These are phyloP conservation scores for Microcos paniculata DNA, from an alignment of 345 rosid species.

Conservation along the genomic window DNA sequence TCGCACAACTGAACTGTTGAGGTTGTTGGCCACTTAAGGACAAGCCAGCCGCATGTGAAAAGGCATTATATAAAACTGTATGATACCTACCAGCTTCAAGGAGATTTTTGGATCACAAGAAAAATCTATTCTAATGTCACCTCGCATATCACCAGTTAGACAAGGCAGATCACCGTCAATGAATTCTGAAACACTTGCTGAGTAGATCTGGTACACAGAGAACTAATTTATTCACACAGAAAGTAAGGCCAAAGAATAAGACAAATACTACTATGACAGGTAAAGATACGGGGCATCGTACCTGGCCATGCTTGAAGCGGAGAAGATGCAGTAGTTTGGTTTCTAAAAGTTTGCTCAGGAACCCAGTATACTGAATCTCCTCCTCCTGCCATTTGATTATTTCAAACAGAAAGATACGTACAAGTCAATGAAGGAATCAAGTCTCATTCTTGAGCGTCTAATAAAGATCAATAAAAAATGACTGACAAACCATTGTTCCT, in stretches of 20 bases:
- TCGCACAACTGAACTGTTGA: neutral
- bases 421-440: neutral
- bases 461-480: constrained; percentile 20
- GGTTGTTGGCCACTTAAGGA: neutral
- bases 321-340: constrained; percentile 82
- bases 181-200: constrained; percentile 78
- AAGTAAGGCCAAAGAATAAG: constrained; percentile 19
- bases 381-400: constrained; percentile 53
- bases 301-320: constrained; percentile 93
- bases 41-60: neutral
- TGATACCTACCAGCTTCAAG: constrained; percentile 57
- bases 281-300: constrained; percentile 23
- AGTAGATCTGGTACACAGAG: constrained; percentile 59
- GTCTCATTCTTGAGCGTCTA: neutral
- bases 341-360: constrained; percentile 81
- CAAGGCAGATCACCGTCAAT: constrained; percentile 84
- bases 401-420: constrained; percentile 13
- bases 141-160: constrained; percentile 74
- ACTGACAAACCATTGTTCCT: constrained; percentile 64
- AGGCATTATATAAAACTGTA: neutral
- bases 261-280: neutral
- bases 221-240: neutral
- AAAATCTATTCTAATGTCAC: constrained; percentile 74
- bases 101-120: constrained; percentile 91
- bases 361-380: constrained; percentile 73